Conservation (phyloP, 1,139 yeast genomes). For the Insectozyma bohioensis region DNA sequence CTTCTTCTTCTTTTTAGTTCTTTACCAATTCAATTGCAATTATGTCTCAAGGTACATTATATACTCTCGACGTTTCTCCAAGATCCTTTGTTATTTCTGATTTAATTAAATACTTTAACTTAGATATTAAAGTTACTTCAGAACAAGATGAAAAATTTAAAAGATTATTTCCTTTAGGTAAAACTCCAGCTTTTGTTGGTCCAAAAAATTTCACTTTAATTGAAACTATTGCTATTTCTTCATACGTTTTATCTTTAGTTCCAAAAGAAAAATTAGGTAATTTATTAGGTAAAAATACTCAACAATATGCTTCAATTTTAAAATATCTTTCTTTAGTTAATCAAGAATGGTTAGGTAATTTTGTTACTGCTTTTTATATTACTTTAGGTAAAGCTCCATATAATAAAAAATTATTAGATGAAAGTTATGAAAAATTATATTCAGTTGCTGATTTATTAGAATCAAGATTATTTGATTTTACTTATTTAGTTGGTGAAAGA, state of each 20-base stretch:
- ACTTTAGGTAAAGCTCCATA: constrained; percentile 45
- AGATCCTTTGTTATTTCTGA: constrained; percentile 40
- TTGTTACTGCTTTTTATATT: constrained; percentile 33
- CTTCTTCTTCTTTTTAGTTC: background rate
- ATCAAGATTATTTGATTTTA: constrained; percentile 67
- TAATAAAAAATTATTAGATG: constrained; percentile 81
- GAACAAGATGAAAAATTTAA: constrained; percentile 43
- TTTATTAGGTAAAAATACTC: constrained; percentile 63
- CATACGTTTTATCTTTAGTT: constrained; percentile 40
- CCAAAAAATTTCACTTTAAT: constrained; percentile 76
- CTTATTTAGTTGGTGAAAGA: constrained; percentile 92
- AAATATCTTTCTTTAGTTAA: constrained; percentile 84
- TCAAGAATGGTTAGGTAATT: constrained; percentile 57
- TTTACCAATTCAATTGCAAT: constrained; percentile 2
- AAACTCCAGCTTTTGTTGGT: constrained; percentile 77
- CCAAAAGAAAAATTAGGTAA: constrained; percentile 21
- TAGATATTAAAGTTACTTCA: constrained; percentile 58
- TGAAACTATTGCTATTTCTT: constrained; percentile 74
- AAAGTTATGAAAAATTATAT: constrained; percentile 41
- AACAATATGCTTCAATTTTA: constrained; percentile 69
- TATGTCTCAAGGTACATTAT: constrained; percentile 63
- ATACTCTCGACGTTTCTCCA: constrained; percentile 49
- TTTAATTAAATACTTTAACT: constrained; percentile 58
- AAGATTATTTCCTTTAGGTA: constrained; percentile 64
- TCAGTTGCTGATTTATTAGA: constrained; percentile 50